Evolutionary conservation across 2,329 filamentous ascomycete species (phyloP).

Genomic region (Hypocrella siamensis): DNA sequence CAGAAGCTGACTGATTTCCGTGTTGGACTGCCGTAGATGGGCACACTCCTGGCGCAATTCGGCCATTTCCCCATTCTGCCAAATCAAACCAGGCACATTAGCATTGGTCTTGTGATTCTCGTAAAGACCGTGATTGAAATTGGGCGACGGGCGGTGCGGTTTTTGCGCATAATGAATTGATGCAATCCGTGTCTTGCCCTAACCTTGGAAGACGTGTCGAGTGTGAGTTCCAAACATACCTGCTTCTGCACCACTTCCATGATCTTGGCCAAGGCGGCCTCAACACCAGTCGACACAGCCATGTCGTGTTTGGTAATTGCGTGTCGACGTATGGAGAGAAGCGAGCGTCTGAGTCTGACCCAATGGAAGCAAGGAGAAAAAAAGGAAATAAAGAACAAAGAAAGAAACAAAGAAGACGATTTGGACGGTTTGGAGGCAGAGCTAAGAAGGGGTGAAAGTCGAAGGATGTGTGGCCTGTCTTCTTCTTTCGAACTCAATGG

Average conservation of each 20-base stretch:
- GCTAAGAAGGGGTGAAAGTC: too few relatives aligned
- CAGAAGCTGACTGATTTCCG: constrained; percentile 9
- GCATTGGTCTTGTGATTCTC: not conserved
- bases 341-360: not conserved
- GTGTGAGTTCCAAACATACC: too few relatives aligned
- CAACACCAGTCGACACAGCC: constrained; percentile 7
- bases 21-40: constrained; percentile 10
- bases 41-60: constrained; percentile 10
- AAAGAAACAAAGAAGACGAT: too few relatives aligned
- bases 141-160: not conserved
- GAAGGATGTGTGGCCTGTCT: too few relatives aligned
- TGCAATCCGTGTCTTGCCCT: too few relatives aligned
- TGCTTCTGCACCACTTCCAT: constrained; percentile 9
- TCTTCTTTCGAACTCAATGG: too few relatives aligned
- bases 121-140: not conserved
- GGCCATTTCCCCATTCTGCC: constrained; percentile 9
- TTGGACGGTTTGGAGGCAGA: too few relatives aligned
- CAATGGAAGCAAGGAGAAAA: too few relatives aligned
- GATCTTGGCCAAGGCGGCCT: constrained; percentile 8
- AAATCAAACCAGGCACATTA: not conserved
- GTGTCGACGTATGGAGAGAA: not conserved
- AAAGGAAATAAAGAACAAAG: too few relatives aligned
- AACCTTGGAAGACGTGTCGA: too few relatives aligned
- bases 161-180: too few relatives aligned
- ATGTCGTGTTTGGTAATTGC: constrained; percentile 1